Evolutionary conservation across 176 grass and related monocot species (phyloP), one percentile per base, ranked within the genome.

Genomic region (Alloteropsis semialata): DNA sequence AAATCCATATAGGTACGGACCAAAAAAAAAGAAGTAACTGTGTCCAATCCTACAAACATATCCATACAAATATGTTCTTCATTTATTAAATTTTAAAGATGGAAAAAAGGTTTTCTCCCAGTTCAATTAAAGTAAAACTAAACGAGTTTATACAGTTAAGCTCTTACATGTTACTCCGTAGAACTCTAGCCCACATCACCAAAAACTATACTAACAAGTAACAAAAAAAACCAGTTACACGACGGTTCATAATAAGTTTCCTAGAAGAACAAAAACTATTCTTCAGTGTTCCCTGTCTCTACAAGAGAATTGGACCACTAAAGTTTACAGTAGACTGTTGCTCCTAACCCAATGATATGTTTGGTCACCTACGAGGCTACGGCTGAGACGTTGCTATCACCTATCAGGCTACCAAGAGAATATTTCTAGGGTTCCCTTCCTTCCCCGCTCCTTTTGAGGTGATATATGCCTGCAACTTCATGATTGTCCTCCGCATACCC

Each of bases 391-490:
- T 90, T 92, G 38, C 38, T 72, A 72, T 37, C 60, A 66, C 24
- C 38, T 72, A 72, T 37, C 60, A 66, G 43, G 30, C 77, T 79
- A 87, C 90, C 89, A 87, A 90, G 88, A 92, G 96, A 93, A 93
- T 95, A 93, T 93, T 95, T 95, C 89, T 95, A 93, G 91, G 91
- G 88, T 84, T 90, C 84, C 82, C 72, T 76, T 88, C 76, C 79
- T 73, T 67, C 76, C 74, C 72, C 21, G 77, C 44, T 51, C 57
- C 86, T 91, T 87, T 90, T 84, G 76, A 82, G 82, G 81, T n/a
- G 77, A 77, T 44, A 44, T 69, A 44, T 87, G 78, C 75, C 90
- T 90, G 81, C 80, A 56, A 45, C 46, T 73, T 86, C 89, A 82
- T 91, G 65, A 87, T 92, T 84, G 73, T 77, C 68, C 74, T 71